These are phyloP conservation scores for Mycena crocata DNA, from an alignment of 768 basidiomycete genomes.

Conservation along the genomic window DNA sequence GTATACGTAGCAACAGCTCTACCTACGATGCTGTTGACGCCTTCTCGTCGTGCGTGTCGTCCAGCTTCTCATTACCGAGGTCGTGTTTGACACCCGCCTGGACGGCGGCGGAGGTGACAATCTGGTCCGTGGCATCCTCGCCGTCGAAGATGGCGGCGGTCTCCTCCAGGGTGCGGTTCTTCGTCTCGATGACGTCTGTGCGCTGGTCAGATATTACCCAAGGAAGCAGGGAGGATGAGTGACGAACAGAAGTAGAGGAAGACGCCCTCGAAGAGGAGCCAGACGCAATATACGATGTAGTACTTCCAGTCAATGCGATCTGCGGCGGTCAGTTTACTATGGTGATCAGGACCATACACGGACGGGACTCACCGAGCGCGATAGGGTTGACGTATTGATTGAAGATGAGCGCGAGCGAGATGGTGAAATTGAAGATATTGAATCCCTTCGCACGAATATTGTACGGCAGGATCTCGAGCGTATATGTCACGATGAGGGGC, in stretches of 20 bases:
- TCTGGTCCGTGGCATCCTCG: slow-evolving; percentile 57
- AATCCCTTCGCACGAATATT: slow-evolving; percentile 88
- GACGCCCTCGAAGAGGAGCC: slow-evolving; percentile 73
- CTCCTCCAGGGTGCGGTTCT: slow-evolving; percentile 80
- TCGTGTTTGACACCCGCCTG: slow-evolving; percentile 42
- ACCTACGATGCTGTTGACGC: slow-evolving; percentile 32
- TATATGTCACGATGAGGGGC: slow-evolving; percentile 88
- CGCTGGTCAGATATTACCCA: slow-evolving; percentile 1
- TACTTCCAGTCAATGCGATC: slow-evolving; percentile 77
- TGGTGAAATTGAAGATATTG: slow-evolving; percentile 82
- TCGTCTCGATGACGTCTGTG: slow-evolving; percentile 73
- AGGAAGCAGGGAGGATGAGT: background rate
- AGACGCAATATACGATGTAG: slow-evolving; percentile 80
- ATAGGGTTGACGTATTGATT: slow-evolving; percentile 92
- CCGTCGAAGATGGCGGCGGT: slow-evolving; percentile 87
- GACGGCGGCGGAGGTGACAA: slow-evolving; percentile 43
- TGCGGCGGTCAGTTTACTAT: slow-evolving; percentile 24
- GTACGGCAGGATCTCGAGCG: slow-evolving; percentile 90
- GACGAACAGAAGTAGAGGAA: slow-evolving; percentile 68
- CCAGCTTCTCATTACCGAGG: slow-evolving; percentile 18
- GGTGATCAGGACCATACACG: background rate
- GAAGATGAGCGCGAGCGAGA: slow-evolving; percentile 86
- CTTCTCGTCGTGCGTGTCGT: slow-evolving; percentile 46
- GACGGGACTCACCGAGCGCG: slow-evolving; percentile 58
- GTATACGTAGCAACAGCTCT: background rate